These are phyloP conservation scores for Inonotus obliquus DNA, from an alignment of 1,284 basidiomycete species.

Conservation along the genomic window DNA sequence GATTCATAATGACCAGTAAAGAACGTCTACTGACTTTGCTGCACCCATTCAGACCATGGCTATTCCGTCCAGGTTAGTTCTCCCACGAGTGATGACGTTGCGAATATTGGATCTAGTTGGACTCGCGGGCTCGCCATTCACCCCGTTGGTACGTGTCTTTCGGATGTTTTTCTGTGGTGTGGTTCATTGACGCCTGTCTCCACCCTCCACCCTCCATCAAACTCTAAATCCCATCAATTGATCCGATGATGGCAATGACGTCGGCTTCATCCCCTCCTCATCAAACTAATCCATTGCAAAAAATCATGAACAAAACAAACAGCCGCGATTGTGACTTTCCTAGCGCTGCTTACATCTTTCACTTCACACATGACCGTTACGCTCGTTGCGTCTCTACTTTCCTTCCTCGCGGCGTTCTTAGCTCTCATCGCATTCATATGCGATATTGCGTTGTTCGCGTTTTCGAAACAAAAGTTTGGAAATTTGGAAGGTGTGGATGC, in stretches of 20 bases:
- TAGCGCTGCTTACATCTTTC: constrained; percentile 59
- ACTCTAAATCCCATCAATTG: not conserved
- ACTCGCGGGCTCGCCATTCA: constrained; percentile 70
- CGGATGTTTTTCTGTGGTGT: not conserved
- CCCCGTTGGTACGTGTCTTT: constrained; percentile 54
- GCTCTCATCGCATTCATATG: constrained; percentile 67
- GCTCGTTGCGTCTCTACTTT: constrained; percentile 53
- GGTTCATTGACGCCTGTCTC: not conserved
- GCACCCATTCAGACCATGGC: constrained; percentile 10
- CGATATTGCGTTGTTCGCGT: constrained; percentile 69
- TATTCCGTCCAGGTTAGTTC: constrained; percentile 15
- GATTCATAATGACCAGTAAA: not conserved
- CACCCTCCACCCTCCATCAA: not conserved
- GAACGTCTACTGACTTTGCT: not conserved
- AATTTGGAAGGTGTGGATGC: constrained; percentile 37
- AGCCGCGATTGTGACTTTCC: constrained; percentile 60
- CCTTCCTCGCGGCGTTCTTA: constrained; percentile 62
- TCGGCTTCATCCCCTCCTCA: not conserved
- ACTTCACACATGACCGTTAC: constrained; percentile 56
- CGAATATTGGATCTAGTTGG: constrained; percentile 49
- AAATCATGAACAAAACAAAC: constrained; percentile 14
- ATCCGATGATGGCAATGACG: not conserved
- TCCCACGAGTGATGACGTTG: constrained; percentile 14
- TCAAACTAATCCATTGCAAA: too few species aligned
- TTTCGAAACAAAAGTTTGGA: constrained; percentile 52